Base-by-base conservation (phyloP, 164 flowering plant species). In the Vitis amurensis region DNA sequence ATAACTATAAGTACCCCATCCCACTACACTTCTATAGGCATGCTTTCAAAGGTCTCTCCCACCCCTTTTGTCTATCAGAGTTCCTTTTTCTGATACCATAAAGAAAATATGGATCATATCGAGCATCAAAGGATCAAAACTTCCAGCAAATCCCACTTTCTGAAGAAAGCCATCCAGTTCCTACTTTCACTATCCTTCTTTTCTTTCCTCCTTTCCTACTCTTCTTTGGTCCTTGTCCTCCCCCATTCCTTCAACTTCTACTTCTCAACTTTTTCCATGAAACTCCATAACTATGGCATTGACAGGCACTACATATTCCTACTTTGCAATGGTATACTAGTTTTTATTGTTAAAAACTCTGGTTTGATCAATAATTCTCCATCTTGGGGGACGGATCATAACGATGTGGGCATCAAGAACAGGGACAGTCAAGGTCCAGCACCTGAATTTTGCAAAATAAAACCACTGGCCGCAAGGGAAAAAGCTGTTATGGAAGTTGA, bases 231-330 rank as follows among this genome's bases (percentile, higher is more conserved):
- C 59, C 17, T 70, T 67, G 15, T 58, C 52, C 8, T 61, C 27
- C 3, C 23, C 23, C 63, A 53, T 17, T 59, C 64, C n/a, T 64
- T 67, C 48, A 61, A 71, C 50, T 23, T 65, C 50, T 60, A 48
- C 69, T 71, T 61, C 48, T 53, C 73, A 49, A 6, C 70, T 11
- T 50, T 68, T 56, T 29, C 69, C 16, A n/a, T 73, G 60, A 50
- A 75, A 64, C 9, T 77, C 51, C 47, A 68, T 4, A 30, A 13
- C 50, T 55, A 61, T 73, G 61, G 44, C 19, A 8, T 77, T 66
- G 83, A 75, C 51, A 86, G 86, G 79, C 86, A 78, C 66, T 85
- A 79, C 73, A 68, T 87, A 74, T 89, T 89, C 82, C 81, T 87
- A 12, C 64, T 89, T 9, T 87, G 82, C 73, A 86, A 86, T 75